phyloP scores from a whole-genome alignment of 345 rosid genomes.

The Viola odorata region DNA sequence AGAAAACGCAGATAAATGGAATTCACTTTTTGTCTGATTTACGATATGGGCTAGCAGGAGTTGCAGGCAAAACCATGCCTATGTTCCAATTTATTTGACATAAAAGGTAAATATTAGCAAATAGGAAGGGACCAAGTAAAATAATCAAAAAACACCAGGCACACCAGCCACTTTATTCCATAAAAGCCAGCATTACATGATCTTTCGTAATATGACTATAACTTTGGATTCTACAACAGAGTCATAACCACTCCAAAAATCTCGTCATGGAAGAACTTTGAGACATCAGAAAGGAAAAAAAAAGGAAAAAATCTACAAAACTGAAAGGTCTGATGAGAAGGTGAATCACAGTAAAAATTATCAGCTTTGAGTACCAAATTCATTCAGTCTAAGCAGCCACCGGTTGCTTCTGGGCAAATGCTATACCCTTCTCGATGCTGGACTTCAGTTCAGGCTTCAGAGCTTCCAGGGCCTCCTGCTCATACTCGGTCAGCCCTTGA shows the following conservation, averaged over 20 bases:
- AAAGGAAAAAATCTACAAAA: slow-evolving; percentile 29
- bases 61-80: too few relatives aligned
- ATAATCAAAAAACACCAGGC: too few relatives aligned
- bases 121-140: too few relatives aligned
- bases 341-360: slow-evolving; percentile 11
- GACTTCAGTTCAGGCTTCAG: slow-evolving; percentile 73
- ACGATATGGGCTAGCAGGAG: too few relatives aligned
- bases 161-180: slow-evolving; percentile 24
- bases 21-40: too few relatives aligned
- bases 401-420: slow-evolving; percentile 56
- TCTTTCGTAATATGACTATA: slow-evolving; percentile 7
- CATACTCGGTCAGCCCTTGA: slow-evolving; percentile 66
- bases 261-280: slow-evolving; percentile 4
- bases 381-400: slow-evolving; percentile 48
- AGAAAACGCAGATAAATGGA: too few relatives aligned
- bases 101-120: too few relatives aligned
- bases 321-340: slow-evolving; percentile 18
- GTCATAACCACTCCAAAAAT: slow-evolving; percentile 7
- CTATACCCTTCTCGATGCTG: slow-evolving; percentile 83
- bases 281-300: slow-evolving; percentile 4
- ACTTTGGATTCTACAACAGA: slow-evolving; percentile 21
- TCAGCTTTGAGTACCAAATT: background rate
- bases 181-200: slow-evolving; percentile 14
- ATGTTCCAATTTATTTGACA: too few relatives aligned
- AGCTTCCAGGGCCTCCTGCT: slow-evolving; percentile 74